A percentile compares a stretch with the other conserved stretches of the same genome.
These are phyloP conservation scores for Larix kaempferi DNA, from an alignment of 75 land plant genomes.

Conservation along the genomic window DNA sequence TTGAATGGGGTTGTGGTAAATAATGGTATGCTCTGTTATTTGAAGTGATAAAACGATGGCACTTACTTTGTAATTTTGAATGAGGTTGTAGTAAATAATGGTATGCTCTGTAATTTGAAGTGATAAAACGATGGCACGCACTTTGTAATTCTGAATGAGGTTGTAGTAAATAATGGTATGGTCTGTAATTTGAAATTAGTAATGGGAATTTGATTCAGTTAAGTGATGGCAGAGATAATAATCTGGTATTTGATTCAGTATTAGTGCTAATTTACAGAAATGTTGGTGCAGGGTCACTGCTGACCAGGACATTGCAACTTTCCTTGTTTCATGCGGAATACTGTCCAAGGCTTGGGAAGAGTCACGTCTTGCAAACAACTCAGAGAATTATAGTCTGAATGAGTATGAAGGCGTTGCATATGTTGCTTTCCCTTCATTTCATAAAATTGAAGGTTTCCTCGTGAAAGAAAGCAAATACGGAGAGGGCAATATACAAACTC, in stretches of 20 bases:
- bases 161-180: no score
- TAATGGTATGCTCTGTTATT: no score
- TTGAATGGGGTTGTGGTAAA: no score
- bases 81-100: no score
- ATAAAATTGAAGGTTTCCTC: background rate
- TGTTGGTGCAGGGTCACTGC: background rate
- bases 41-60: no score
- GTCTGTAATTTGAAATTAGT: background rate
- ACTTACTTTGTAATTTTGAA: no score
- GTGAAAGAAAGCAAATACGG: background rate
- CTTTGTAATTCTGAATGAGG: no score
- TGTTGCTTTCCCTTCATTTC: background rate
- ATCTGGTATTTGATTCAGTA: no score
- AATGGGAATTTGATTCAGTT: background rate
- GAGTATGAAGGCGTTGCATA: conserved; percentile 3
- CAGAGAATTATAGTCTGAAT: background rate
- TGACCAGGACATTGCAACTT: background rate
- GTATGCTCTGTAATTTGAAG: no score
- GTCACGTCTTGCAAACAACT: background rate
- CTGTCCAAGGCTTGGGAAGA: conserved; percentile 1
- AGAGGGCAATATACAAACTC: background rate
- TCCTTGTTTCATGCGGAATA: background rate
- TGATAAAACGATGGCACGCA: no score
- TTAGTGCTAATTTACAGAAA: background rate
- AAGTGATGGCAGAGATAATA: no score